These are phyloP conservation scores for Boletus subcaerulescens DNA, from an alignment of 768 basidiomycete species.

Conservation along the genomic window DNA sequence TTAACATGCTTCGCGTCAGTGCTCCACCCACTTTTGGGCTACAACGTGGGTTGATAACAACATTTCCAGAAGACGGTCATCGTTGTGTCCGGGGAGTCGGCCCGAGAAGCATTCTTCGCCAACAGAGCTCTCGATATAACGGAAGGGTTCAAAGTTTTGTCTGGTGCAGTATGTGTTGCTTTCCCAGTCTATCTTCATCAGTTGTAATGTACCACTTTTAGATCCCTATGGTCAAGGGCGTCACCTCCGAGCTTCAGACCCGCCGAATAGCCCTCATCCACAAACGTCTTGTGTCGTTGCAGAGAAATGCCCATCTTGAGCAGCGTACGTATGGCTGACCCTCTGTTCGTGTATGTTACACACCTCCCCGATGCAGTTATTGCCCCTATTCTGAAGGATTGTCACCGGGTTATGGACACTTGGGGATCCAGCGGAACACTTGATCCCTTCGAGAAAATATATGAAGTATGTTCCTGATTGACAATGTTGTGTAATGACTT, in stretches of 20 bases:
- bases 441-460: constrained; percentile 73
- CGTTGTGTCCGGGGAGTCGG: constrained; percentile 72
- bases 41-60: constrained; percentile 16
- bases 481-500: background rate
- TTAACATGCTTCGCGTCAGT: constrained; percentile 64
- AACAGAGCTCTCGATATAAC: constrained; percentile 71
- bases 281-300: constrained; percentile 63
- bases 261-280: constrained; percentile 63
- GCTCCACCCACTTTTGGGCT: constrained; percentile 6
- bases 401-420: constrained; percentile 52
- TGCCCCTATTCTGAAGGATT: constrained; percentile 62
- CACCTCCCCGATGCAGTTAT: constrained; percentile 48
- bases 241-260: constrained; percentile 67
- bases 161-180: constrained; percentile 62
- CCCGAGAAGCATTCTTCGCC: constrained; percentile 64
- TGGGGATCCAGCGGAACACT: constrained; percentile 66
- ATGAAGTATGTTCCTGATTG: constrained; percentile 46
- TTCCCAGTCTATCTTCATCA: constrained; percentile 9
- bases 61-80: constrained; percentile 61
- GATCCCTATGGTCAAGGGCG: constrained; percentile 75
- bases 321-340: constrained; percentile 44
- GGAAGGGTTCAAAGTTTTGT: constrained; percentile 77
- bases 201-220: constrained; percentile 29
- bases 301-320: constrained; percentile 58
- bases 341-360: constrained; percentile 2